phyloP scores from a whole-genome alignment of 495 filamentous ascomycete species.

The Aspergillus wentii region DNA sequence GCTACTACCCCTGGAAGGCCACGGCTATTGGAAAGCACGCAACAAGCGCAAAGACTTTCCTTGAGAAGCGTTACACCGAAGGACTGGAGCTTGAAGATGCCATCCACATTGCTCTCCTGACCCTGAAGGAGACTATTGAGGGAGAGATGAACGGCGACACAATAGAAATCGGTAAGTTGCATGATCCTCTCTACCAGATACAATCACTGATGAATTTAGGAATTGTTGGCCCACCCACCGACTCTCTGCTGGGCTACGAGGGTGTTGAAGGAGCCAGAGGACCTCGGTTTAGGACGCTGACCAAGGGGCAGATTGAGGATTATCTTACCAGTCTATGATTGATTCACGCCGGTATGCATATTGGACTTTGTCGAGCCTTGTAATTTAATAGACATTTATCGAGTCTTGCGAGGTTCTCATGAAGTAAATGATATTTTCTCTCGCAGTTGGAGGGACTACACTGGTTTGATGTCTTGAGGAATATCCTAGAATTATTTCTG shows the following conservation, averaged over 20 bases:
- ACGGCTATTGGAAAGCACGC: slow-evolving; percentile 98
- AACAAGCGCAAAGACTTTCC: slow-evolving; percentile 95
- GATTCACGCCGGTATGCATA: slow-evolving; percentile 5
- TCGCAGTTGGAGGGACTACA: no score
- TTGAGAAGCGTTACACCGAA: slow-evolving; percentile 98
- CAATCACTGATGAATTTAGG: slow-evolving; percentile 44
- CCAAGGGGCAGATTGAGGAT: slow-evolving; percentile 96
- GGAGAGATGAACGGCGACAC: slow-evolving; percentile 99
- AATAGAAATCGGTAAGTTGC: slow-evolving; percentile 84
- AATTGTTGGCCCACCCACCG: slow-evolving; percentile 90
- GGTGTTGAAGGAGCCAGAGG: slow-evolving; percentile 86
- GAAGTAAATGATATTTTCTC: slow-evolving; percentile 5
- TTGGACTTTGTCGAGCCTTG: slow-evolving; percentile 12
- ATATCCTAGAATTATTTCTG: no score
- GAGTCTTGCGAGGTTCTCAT: slow-evolving; percentile 19
- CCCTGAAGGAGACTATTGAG: slow-evolving; percentile 98
- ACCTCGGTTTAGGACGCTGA: slow-evolving; percentile 92
- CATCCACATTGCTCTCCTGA: slow-evolving; percentile 95
- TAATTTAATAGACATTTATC: slow-evolving; percentile 22
- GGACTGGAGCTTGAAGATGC: slow-evolving; percentile 97
- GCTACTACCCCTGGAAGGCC: slow-evolving; percentile 99
- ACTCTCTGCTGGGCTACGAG: slow-evolving; percentile 87
- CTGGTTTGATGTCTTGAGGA: no score
- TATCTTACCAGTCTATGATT: slow-evolving; percentile 90
- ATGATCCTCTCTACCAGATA: neutral